A percentile compares a stretch with the other conserved stretches of the same genome.
Conservation (phyloP, 2,329 filamentous ascomycete species). For the Harringtonia aguacate region DNA sequence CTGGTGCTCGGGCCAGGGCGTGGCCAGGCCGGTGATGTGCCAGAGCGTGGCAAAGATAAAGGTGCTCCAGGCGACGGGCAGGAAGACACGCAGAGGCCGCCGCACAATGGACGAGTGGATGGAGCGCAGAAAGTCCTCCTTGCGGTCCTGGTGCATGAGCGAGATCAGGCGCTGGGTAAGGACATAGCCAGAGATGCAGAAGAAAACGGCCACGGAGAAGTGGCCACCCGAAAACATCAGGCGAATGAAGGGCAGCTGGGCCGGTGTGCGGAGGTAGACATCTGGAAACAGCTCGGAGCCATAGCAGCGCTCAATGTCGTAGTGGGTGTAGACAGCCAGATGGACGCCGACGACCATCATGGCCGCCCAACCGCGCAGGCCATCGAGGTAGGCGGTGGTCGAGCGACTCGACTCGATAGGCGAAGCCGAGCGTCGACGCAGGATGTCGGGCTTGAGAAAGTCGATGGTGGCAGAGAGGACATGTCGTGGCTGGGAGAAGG, state of each 20-base stretch:
- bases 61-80: slow-evolving; percentile 40
- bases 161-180: not conserved
- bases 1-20: slow-evolving; percentile 24
- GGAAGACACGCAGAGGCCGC: slow-evolving; percentile 38
- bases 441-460: not conserved
- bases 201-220: slow-evolving; percentile 44
- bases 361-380: slow-evolving; percentile 41
- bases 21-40: slow-evolving; percentile 27
- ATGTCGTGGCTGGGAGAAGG: not conserved
- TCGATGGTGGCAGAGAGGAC: not conserved
- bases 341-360: slow-evolving; percentile 54
- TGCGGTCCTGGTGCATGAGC: not conserved
- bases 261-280: slow-evolving; percentile 29
- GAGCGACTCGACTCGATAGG: not conserved
- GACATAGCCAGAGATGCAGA: slow-evolving; percentile 25
- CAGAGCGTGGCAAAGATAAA: slow-evolving; percentile 32
- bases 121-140: slow-evolving; percentile 17
- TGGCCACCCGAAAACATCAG: slow-evolving; percentile 50
- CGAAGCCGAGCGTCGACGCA: not conserved
- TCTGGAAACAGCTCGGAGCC: slow-evolving; percentile 27
- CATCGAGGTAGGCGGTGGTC: slow-evolving; percentile 47
- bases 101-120: slow-evolving; percentile 29
- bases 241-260: slow-evolving; percentile 44
- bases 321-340: slow-evolving; percentile 45
- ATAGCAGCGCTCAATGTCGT: slow-evolving; percentile 36